A percentile compares a stretch with the other conserved stretches of the same genome.
Conservation (phyloP, 139 green algal genomes). For the Zygnema cylindricum region DNA sequence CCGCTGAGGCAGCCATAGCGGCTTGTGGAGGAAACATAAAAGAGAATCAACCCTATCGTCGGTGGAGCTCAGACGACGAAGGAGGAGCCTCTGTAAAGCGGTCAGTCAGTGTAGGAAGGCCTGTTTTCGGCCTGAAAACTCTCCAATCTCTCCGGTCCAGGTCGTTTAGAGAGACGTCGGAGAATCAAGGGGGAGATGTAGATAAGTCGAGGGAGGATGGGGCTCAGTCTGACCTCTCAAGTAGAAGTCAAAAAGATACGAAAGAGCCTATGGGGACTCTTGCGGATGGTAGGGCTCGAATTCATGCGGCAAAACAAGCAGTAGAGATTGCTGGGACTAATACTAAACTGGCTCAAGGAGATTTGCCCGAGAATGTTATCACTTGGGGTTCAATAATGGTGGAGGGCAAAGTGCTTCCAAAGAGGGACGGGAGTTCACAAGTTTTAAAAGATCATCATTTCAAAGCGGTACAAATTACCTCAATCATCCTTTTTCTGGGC, state of each 20-base stretch:
- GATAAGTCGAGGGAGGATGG: neutral
- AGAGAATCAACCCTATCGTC: neutral
- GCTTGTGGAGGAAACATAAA: neutral
- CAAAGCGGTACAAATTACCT: constrained; percentile 26
- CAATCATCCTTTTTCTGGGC: neutral
- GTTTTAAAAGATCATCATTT: constrained; percentile 48
- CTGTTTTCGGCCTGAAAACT: neutral
- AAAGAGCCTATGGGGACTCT: neutral
- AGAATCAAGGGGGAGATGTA: neutral
- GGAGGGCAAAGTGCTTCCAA: constrained; percentile 48
- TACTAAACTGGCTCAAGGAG: neutral
- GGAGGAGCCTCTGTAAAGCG: neutral
- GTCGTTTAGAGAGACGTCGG: neutral
- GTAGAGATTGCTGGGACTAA: neutral
- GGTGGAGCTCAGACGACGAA: neutral
- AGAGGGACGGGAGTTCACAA: constrained; percentile 25
- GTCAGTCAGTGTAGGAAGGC: neutral
- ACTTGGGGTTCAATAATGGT: constrained; percentile 42
- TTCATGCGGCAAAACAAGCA: neutral
- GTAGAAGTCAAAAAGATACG: neutral
- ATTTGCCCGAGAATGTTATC: constrained; percentile 47
- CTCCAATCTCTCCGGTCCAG: neutral
- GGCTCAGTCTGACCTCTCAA: neutral
- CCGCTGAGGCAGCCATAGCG: neutral
- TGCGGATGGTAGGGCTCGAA: neutral